Percentiles rank a stretch among this genome's conserved stretches.
Conservation (phyloP, 495 filamentous ascomycete genomes). For the Xanthoparmelia taractica region DNA sequence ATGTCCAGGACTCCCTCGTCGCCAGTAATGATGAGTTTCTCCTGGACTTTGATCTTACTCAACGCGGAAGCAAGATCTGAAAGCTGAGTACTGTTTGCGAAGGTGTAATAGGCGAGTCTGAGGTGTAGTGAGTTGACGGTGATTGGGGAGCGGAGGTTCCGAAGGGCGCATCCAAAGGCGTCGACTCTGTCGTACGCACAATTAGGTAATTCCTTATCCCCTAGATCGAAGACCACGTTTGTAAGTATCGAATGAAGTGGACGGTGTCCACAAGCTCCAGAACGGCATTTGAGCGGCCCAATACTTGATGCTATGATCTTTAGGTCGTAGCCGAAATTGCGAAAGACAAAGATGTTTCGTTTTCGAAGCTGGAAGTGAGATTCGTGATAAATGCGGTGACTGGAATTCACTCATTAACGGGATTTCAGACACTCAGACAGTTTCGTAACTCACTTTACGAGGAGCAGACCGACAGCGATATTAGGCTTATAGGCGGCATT, state of each 20-base stretch:
- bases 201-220: background rate
- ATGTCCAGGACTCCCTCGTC: background rate
- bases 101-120: background rate
- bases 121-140: background rate
- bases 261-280: background rate
- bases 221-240: background rate
- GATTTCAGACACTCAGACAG: background rate
- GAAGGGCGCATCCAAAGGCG: conserved; percentile 10
- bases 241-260: background rate
- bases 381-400: conserved; percentile 15
- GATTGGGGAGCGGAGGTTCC: background rate
- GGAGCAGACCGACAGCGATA: conserved; percentile 1
- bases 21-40: background rate
- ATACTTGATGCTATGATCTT: background rate
- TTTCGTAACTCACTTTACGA: conserved; percentile 1
- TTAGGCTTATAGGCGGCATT: background rate
- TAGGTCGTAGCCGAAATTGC: conserved; percentile 2
- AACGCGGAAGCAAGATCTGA: background rate
- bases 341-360: conserved; percentile 10
- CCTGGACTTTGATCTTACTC: conserved; percentile 1
- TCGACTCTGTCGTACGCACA: background rate
- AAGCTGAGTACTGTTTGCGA: background rate
- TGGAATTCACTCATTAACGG: background rate
- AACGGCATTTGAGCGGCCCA: background rate
- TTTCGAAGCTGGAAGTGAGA: conserved; percentile 1